Evolutionary conservation across 768 basidiomycete species (phyloP).

Genomic region (Amanita subjunquillea): DNA sequence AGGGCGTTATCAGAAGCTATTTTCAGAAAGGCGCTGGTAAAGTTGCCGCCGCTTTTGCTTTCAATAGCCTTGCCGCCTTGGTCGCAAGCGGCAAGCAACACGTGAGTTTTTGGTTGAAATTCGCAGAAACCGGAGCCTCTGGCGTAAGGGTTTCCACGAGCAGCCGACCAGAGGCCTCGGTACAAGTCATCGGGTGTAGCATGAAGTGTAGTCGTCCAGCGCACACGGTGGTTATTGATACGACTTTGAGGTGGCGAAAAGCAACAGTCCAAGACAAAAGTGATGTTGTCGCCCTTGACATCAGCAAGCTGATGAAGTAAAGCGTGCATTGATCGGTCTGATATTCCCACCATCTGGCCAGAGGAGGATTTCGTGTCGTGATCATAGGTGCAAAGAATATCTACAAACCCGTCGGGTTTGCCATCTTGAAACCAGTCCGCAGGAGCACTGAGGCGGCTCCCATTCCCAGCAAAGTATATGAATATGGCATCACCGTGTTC

Average conservation of each 20-base stretch:
- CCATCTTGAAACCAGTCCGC: conserved; percentile 45
- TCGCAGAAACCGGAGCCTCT: conserved; percentile 36
- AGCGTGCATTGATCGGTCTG: conserved; percentile 54
- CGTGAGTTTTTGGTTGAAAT: conserved; percentile 30
- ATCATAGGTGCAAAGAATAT: conserved; percentile 60
- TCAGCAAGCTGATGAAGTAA: conserved; percentile 47
- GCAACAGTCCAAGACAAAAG: conserved; percentile 56
- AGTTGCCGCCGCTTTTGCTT: conserved; percentile 51
- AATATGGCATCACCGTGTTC: conserved; percentile 53
- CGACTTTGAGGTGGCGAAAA: conserved; percentile 36
- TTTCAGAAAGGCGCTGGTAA: conserved; percentile 47
- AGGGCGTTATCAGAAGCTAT: conserved; percentile 35
- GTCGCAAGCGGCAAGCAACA: conserved; percentile 47
- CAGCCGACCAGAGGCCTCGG: conserved; percentile 41
- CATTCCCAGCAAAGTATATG: conserved; percentile 70
- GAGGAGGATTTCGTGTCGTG: conserved; percentile 39
- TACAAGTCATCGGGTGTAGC: conserved; percentile 45
- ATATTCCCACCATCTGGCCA: conserved; percentile 50
- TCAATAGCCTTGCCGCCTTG: conserved; percentile 47
- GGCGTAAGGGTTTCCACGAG: conserved; percentile 25
- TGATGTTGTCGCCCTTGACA: conserved; percentile 61
- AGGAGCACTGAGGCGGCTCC: conserved; percentile 47
- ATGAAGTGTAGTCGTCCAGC: conserved; percentile 54
- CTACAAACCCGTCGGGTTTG: conserved; percentile 20
- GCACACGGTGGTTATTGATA: conserved; percentile 34